Conservation (phyloP, 164 flowering plant species). For the Nelumbo lutea region DNA sequence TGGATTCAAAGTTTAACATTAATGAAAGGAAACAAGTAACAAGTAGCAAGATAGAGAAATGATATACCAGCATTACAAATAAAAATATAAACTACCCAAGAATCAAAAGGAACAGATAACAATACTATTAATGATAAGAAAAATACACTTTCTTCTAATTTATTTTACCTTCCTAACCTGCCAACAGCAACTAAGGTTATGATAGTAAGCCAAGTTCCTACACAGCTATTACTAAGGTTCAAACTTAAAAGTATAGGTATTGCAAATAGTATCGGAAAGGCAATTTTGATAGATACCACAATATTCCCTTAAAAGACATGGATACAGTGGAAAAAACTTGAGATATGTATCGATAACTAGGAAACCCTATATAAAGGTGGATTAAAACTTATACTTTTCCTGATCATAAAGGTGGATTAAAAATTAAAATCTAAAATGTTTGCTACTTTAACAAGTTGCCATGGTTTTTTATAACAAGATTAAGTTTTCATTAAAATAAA, state of each 20-base stretch:
- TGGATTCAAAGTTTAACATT: not conserved
- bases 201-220: not conserved
- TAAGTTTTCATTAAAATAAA: too few species aligned
- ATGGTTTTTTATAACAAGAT: too few species aligned
- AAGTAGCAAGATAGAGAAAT: not conserved
- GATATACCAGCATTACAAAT: not conserved
- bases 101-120: not conserved
- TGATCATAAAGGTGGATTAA: too few species aligned
- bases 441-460: too few species aligned
- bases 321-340: too few species aligned
- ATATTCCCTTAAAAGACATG: too few species aligned
- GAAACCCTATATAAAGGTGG: too few species aligned
- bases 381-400: too few species aligned
- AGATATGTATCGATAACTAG: too few species aligned
- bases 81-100: not conserved
- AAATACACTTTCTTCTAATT: not conserved
- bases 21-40: slow-evolving; percentile 1
- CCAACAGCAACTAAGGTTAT: not conserved
- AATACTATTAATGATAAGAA: not conserved
- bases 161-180: not conserved
- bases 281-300: too few species aligned
- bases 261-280: too few species aligned
- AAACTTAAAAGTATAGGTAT: not conserved
- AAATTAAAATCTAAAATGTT: too few species aligned
- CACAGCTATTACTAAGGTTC: not conserved